Conservation (phyloP, 2,329 filamentous ascomycete genomes). For the Phyllosticta ampelicida region DNA sequence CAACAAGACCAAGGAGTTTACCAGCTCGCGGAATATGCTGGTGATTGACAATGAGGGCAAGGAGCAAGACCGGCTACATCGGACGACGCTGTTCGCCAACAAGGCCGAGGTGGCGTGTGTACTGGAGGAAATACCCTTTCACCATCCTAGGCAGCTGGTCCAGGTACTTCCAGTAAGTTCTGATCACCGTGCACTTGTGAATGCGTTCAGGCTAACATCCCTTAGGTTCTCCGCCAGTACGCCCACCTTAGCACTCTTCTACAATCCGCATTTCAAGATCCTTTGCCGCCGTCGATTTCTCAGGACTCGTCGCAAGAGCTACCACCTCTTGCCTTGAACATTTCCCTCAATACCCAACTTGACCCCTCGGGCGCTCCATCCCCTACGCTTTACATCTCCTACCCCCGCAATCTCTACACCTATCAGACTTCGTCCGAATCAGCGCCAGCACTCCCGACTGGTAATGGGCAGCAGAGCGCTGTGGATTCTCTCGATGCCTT, state of each 20-base stretch:
- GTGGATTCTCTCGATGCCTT: slow-evolving; percentile 10
- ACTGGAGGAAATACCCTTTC: slow-evolving; percentile 60
- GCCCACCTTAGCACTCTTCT: slow-evolving; percentile 58
- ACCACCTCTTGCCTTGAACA: slow-evolving; percentile 14
- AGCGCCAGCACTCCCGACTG: not conserved
- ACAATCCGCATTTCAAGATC: slow-evolving; percentile 46
- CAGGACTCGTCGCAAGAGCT: slow-evolving; percentile 17
- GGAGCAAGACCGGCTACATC: slow-evolving; percentile 25
- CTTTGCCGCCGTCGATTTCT: slow-evolving; percentile 12
- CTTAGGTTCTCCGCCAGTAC: slow-evolving; percentile 55
- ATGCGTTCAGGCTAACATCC: slow-evolving; percentile 2
- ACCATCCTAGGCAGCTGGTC: slow-evolving; percentile 66
- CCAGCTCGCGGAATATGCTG: slow-evolving; percentile 38
- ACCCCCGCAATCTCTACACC: not conserved
- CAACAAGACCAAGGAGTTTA: slow-evolving; percentile 40
- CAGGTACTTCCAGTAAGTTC: slow-evolving; percentile 51
- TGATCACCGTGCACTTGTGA: not conserved
- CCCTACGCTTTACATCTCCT: slow-evolving; percentile 10
- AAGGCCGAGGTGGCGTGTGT: slow-evolving; percentile 62
- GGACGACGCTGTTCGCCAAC: slow-evolving; percentile 56
- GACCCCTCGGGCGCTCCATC: slow-evolving; percentile 10
- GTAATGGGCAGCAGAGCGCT: not conserved
- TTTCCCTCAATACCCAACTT: slow-evolving; percentile 3
- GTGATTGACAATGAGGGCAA: slow-evolving; percentile 21
- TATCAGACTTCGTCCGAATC: not conserved